These are phyloP conservation scores for Spathaspora gorwiae DNA, from an alignment of 805 yeast genomes.

Conservation along the genomic window DNA sequence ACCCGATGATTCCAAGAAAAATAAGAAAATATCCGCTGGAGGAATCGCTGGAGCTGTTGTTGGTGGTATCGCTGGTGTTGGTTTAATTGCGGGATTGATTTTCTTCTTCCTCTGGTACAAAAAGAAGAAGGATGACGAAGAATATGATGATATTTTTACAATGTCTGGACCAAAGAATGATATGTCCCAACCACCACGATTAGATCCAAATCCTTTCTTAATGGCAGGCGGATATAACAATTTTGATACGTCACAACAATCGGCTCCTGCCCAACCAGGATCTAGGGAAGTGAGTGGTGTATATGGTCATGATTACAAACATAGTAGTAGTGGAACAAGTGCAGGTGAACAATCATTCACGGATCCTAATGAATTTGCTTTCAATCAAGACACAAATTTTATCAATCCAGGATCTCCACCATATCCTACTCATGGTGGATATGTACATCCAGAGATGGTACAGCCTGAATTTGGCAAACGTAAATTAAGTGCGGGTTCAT, in stretches of 20 bases:
- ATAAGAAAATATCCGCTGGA: conserved; percentile 30
- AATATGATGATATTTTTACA: conserved; percentile 36
- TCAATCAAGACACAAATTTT: not conserved
- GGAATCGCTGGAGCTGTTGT: conserved; percentile 41
- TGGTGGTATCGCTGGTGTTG: conserved; percentile 38
- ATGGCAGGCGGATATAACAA: conserved; percentile 10
- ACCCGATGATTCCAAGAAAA: conserved; percentile 5
- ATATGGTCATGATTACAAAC: conserved; percentile 5
- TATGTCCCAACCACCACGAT: conserved; percentile 7
- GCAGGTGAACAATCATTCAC: conserved; percentile 9
- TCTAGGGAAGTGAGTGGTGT: conserved; percentile 1
- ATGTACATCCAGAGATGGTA: conserved; percentile 3
- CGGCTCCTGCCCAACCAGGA: conserved; percentile 1
- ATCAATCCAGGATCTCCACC: not conserved
- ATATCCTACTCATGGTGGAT: not conserved
- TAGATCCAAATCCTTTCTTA: conserved; percentile 20
- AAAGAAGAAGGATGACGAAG: conserved; percentile 35
- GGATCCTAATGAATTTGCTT: conserved; percentile 5
- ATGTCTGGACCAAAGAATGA: conserved; percentile 23
- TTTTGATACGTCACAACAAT: conserved; percentile 8
- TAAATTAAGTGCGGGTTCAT: conserved; percentile 50
- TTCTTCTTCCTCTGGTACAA: conserved; percentile 41
- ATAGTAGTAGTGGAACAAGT: conserved; percentile 7
- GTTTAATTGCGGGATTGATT: conserved; percentile 30
- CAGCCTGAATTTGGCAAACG: conserved; percentile 39